Conservation (phyloP, 345 rosid species). For the Euphorbia tirucalli region DNA sequence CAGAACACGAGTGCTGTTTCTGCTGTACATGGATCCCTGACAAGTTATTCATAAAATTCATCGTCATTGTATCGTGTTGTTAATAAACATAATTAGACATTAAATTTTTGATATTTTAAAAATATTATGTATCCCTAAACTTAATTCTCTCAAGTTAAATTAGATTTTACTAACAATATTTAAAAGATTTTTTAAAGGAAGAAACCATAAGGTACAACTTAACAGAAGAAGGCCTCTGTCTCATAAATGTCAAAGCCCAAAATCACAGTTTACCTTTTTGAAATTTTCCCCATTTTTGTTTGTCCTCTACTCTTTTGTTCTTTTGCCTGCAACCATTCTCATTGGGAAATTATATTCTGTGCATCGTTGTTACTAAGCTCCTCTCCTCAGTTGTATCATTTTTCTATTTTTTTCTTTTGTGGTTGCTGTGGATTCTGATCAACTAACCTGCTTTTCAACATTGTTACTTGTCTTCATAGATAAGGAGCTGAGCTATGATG, state of each 20-base stretch:
- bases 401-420: background rate
- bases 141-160: too few species aligned
- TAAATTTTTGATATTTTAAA: background rate
- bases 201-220: background rate
- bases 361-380: background rate
- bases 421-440: background rate
- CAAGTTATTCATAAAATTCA: background rate
- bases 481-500: constrained; percentile 58
- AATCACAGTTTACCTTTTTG: too few species aligned
- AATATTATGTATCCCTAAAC: too few species aligned
- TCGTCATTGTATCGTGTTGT: background rate
- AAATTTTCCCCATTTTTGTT: background rate
- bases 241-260: too few species aligned
- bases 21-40: background rate
- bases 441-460: background rate
- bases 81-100: background rate
- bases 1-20: background rate
- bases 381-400: background rate
- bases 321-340: background rate
- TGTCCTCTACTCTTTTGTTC: background rate
- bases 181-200: too few species aligned
- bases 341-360: background rate
- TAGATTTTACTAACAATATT: too few species aligned
- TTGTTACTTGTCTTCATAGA: constrained; percentile 28
- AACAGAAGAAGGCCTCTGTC: background rate